Evolutionary conservation across 2,329 filamentous ascomycete species (phyloP), one percentile per base, ranked within the genome.

Genomic region (Fonsecaea pugnacius): DNA sequence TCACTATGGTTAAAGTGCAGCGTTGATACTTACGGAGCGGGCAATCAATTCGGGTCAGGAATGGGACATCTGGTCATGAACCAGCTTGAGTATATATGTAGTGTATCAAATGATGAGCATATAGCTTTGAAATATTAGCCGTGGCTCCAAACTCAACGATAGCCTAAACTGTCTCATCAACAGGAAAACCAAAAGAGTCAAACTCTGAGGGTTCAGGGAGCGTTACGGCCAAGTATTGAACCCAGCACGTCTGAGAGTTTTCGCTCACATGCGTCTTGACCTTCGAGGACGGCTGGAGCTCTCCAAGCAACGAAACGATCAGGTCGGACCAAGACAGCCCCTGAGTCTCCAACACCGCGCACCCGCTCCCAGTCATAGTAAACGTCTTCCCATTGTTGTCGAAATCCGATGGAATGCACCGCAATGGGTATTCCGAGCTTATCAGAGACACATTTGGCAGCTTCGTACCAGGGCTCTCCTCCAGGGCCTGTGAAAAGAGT

Each of bases 291-390:
- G 57, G 40, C 52, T 54, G 64, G 60, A 8, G 67, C 75, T 59
- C 83, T 75, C 85, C 85, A 87, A 2, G 80, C 83, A 2, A 88
- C 81, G 66, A 85, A 85, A 12, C 82, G 75, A 75, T 89, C 87
- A 1, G 86, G 86, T 10, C 86, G 75, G 3, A 85, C 80, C 27
- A 89, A 76, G 21, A 89, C 79, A 69, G 79, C 83, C 1, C 87
- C 86, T 64, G 83, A 79, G 65, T 88, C 86, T 21, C 81, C 79
- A 1, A 89, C 79, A 51, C 83, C 84, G 12, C 84, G 77, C 58
- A 78, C 74, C 55, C 75, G 74, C 10, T 77, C 79, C 66, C 66
- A 89, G 61, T 87, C 84, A 65, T 81, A 82, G 72, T 88, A 89
- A 0, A 85, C 78, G 70, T 89, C 87, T 70, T 87, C 82, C 66